Base-by-base conservation (phyloP, 371 early-diverging fungal species). In the Mucor saturninus region DNA sequence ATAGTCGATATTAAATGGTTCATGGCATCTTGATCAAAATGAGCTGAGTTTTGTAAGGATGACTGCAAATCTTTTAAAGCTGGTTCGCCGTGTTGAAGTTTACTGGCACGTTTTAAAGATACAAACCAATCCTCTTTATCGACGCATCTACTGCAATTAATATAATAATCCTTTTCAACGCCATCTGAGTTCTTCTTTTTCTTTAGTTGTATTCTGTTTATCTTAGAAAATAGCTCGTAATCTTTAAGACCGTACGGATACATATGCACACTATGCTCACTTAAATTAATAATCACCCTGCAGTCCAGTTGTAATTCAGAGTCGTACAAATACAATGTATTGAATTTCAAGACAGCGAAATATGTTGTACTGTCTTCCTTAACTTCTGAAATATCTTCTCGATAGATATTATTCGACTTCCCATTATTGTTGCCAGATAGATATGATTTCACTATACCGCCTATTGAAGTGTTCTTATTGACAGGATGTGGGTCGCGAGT, bases 101-200 rank as follows among this genome's bases (percentile, higher is more conserved):
- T 65, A 11, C 77, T 75, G 2, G 83, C 84, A 15, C 76, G 73
- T 14, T 77, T 64, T 6, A 89, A 64, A 31, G 83, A 82, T 38
- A 87, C 66, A 64, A 88, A 93, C 97, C 97, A 96, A 68, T 93
- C 94, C 70, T 96, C 97, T 77, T 96, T 96, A 64, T 94, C 93
- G 4, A 83, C 77, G 2, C 88, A 74, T 1, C 76, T 71, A 30
- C 79, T 79, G 43, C 83, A 81, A 49, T 77, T 77, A 35, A 89
- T 48, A 65, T 80, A 89, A 57, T 85, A 88, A 21, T 63, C 66
- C 15, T 56, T 31, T 30, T 67, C 46, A 4, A 39, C 2, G 37
- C 38, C 30, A n/a, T 56, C 53, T 21, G 29, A 7, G 7, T 13
- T 40, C 37, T 74, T 52, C 55, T 71, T 61, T 58, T 62, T 63